Evolutionary conservation across 148 eudicot genomes (phyloP), one percentile per base, ranked within the genome.

Genomic region (Mesembryanthemum crystallinum): DNA sequence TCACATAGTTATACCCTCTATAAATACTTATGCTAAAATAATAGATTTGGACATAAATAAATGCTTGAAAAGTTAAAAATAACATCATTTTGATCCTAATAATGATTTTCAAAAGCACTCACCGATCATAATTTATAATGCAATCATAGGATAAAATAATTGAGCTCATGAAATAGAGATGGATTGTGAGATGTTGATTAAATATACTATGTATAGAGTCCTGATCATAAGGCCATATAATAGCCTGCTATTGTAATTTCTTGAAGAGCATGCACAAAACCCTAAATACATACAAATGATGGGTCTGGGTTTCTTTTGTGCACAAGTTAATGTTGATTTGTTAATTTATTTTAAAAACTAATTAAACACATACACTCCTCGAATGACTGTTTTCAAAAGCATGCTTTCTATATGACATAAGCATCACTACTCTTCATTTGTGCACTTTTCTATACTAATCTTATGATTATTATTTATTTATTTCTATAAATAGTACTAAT

Each of bases 251-350:
- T 61, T 30, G 67, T 27, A 37, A 3, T 8, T 67, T 58, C 24
- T 47, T 68, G 60, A 20, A 54, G 71, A 43, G 69, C 69, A 64
- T 69, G 76, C 79, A 68, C 79, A 75, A 75, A 63, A 57, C 75
- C 78, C 82, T 64, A 69, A n/a, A n/a, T n/a, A n/a, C n/a, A 68
- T 80, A 49, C 65, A 45, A 47, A 70, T 74, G 60, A 80, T 80
- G 79, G 79, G 82, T 63, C 29, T 74, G 68, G 43, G 71, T 61
- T 57, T 66, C 45, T 43, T 69, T 69, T 42, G 60, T 59, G 47
- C n/a, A 27, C 64, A 51, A 51, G 54, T 10, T 27, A 24, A 47
- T 1, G 28, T 74, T 68, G 78, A 67, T 60, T 67, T n/a, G n/a
- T n/a, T n/a, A n/a, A 51, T 23, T 74, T 4, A 51, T 68, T 79